These are phyloP conservation scores for Evansstolkia leycettana DNA, from an alignment of 495 filamentous ascomycete species.

Conservation along the genomic window DNA sequence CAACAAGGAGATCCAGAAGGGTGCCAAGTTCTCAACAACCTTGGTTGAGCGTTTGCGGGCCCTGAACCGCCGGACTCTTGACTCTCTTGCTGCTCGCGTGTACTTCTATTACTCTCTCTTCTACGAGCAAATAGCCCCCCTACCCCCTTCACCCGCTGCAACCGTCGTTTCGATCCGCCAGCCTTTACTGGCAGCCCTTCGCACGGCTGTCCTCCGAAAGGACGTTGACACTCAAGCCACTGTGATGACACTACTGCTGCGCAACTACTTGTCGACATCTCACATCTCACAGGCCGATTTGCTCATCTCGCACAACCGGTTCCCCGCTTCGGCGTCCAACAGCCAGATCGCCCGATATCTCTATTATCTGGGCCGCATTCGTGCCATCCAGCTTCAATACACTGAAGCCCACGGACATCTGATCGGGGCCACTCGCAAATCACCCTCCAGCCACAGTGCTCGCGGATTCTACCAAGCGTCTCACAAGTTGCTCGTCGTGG, in stretches of 20 bases:
- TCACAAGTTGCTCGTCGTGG: conserved; percentile 85
- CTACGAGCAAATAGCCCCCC: conserved; percentile 74
- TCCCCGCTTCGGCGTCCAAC: conserved; percentile 85
- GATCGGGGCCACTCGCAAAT: conserved; percentile 84
- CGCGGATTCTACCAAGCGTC: conserved; percentile 91
- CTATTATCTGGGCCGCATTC: conserved; percentile 91
- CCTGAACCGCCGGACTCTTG: conserved; percentile 85
- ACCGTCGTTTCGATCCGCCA: conserved; percentile 77
- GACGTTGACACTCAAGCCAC: conserved; percentile 93
- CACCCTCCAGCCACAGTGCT: conserved; percentile 76
- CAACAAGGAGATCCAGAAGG: conserved; percentile 60
- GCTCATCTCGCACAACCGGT: conserved; percentile 85
- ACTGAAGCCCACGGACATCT: conserved; percentile 94
- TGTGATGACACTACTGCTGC: conserved; percentile 84
- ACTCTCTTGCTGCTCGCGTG: conserved; percentile 84
- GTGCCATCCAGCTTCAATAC: conserved; percentile 90
- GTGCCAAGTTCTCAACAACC: conserved; percentile 69
- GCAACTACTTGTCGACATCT: conserved; percentile 91
- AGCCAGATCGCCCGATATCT: conserved; percentile 95
- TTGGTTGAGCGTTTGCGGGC: conserved; percentile 75
- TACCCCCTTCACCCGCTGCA: conserved; percentile 77
- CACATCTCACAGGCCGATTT: conserved; percentile 96
- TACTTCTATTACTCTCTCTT: conserved; percentile 98
- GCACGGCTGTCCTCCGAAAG: conserved; percentile 88
- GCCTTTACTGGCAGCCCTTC: conserved; percentile 72